Conservation (phyloP, 2,329 filamentous ascomycete species). For the Tolypocladium amazonense region DNA sequence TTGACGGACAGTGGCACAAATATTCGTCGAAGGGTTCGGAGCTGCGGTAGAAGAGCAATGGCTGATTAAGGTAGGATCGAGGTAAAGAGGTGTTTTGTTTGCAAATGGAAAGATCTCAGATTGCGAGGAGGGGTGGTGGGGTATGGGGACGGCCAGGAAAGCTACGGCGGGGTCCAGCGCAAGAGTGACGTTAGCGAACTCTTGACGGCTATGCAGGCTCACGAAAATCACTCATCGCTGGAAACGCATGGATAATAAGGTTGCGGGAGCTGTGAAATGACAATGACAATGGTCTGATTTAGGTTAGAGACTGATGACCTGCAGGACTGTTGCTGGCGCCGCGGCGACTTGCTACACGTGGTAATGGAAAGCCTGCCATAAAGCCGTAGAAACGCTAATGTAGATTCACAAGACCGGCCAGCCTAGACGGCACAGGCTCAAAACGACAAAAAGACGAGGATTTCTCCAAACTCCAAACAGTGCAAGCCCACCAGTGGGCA, state of each 20-base stretch:
- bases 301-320: too few species aligned
- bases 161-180: not conserved
- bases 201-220: not conserved
- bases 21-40: not conserved
- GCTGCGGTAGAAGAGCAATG: not conserved
- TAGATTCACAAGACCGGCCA: not conserved
- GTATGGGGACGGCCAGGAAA: not conserved
- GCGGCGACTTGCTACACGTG: not conserved
- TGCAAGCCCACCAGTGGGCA: not conserved
- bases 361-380: not conserved
- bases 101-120: not conserved
- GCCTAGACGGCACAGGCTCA: not conserved
- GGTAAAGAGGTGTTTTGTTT: not conserved
- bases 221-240: not conserved
- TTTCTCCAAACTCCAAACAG: slow-evolving; percentile 6
- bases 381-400: not conserved
- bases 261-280: too few species aligned
- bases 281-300: not conserved
- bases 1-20: slow-evolving; percentile 18
- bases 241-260: not conserved
- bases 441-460: not conserved
- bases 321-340: not conserved
- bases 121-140: not conserved
- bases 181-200: not conserved
- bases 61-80: not conserved